Base-by-base conservation (phyloP, 208 protist species). In the Herpetomonas tarakana region DNA sequence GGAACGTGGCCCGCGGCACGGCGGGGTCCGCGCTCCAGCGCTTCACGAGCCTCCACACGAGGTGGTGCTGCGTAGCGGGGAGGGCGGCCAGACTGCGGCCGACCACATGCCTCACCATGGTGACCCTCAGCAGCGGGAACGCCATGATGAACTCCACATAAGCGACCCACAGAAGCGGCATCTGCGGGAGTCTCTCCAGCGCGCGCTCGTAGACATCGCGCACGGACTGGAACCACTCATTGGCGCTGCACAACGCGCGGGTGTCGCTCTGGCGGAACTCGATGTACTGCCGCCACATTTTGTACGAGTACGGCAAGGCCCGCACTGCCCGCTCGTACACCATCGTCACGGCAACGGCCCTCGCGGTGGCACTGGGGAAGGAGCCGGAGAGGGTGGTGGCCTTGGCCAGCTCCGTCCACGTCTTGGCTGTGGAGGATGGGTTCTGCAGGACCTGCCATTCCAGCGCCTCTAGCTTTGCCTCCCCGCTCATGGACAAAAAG, bases 221-320 rank as follows among this genome's bases (percentile, higher is more conserved):
- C 29, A 92, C 52, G 4, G 62, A 52, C 29, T 81, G 72, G 65
- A 91, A 91, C 77, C 78, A 88, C 44, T 92, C 85, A 52, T 81
- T 72, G 19, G 50, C 16, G 29, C 70, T 60, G 44, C 76, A 83
- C 18, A 91, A 16, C 1, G 62, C 60, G 4, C 26, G 14, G 0
- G 83, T 91, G 3, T 88, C 61, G 1, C 77, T 65, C n/a, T 65
- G 56, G 24, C 88, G 63, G 47, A 83, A 89, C 22, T 56, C 31
- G 44, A 92, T 71, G 51, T 94, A 94, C 25, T 58, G 62, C 58
- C 52, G 70, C 86, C 88, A 94, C 12, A 94, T 68, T 60, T 92
- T 94, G 66, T 91, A 94, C 7, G 88, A 94, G 18, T 76, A 78
- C 16, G 81, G 70, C 22, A 88, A 78, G 2, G 76, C 80, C 4